phyloP scores from a whole-genome alignment of 495 filamentous ascomycete genomes.

The Penicillium maclennaniae region DNA sequence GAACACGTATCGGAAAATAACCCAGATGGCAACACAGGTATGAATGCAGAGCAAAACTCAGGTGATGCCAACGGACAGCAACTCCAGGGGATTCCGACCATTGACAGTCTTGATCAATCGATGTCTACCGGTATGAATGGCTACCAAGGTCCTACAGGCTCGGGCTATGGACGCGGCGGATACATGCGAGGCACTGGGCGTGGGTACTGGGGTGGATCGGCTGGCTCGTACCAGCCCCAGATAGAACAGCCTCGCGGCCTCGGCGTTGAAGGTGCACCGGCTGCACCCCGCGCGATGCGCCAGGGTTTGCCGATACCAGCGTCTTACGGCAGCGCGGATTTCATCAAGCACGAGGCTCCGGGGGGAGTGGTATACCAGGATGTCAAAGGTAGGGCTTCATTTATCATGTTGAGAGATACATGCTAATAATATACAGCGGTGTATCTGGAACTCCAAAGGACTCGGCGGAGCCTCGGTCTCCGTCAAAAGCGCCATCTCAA shows the following conservation, averaged over 20 bases:
- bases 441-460: constrained; percentile 23
- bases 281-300: constrained; percentile 89
- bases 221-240: constrained; percentile 20
- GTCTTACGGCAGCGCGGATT: constrained; percentile 44
- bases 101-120: constrained; percentile 40
- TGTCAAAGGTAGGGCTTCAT: constrained; percentile 37
- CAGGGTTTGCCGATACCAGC: constrained; percentile 75
- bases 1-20: constrained; percentile 12
- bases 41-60: constrained; percentile 9
- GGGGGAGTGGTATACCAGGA: constrained; percentile 25
- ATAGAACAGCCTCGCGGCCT: constrained; percentile 47
- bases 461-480: constrained; percentile 25
- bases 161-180: constrained; percentile 36
- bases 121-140: constrained; percentile 18
- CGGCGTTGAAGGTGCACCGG: constrained; percentile 78
- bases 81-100: constrained; percentile 43
- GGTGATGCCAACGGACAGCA: constrained; percentile 14
- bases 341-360: constrained; percentile 29
- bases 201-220: constrained; percentile 25
- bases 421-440: constrained; percentile 12
- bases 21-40: constrained; percentile 4
- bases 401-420: not conserved
- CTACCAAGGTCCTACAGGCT: constrained; percentile 23
- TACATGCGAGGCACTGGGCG: constrained; percentile 32
- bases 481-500: constrained; percentile 35